phyloP scores from a whole-genome alignment of 176 grass and related monocot genomes.

The Eragrostis curvula region DNA sequence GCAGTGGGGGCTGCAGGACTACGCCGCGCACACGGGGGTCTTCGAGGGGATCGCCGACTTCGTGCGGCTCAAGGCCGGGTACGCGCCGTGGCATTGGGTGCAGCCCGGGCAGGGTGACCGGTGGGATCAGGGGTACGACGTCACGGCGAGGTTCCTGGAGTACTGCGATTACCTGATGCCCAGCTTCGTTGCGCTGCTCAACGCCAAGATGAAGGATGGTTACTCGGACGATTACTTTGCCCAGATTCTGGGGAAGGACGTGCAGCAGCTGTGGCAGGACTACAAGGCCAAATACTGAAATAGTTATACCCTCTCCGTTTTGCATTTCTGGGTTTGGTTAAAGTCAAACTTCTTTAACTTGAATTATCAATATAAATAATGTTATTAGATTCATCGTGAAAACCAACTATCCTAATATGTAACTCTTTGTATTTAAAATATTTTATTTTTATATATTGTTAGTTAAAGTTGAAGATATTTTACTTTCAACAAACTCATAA shows the following conservation, averaged over 20 bases:
- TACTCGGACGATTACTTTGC: constrained; percentile 58
- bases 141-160: constrained; percentile 63
- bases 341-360: no score
- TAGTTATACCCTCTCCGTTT: no score
- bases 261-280: constrained; percentile 65
- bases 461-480: no score
- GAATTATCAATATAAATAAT: no score
- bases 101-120: constrained; percentile 46
- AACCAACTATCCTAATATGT: no score
- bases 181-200: constrained; percentile 65
- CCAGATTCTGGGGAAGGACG: constrained; percentile 54
- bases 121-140: constrained; percentile 70
- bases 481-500: no score
- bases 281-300: constrained; percentile 56
- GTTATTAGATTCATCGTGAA: no score
- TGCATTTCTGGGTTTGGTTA: no score
- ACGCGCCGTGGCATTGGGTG: constrained; percentile 57
- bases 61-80: constrained; percentile 63
- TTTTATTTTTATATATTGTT: no score
- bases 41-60: constrained; percentile 81
- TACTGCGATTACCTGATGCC: constrained; percentile 47
- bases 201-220: constrained; percentile 55
- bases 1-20: no score
- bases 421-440: no score
- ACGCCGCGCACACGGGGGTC: constrained; percentile 45